phyloP scores from a whole-genome alignment of 495 filamentous ascomycete genomes.

The Pseudevernia furfuracea region DNA sequence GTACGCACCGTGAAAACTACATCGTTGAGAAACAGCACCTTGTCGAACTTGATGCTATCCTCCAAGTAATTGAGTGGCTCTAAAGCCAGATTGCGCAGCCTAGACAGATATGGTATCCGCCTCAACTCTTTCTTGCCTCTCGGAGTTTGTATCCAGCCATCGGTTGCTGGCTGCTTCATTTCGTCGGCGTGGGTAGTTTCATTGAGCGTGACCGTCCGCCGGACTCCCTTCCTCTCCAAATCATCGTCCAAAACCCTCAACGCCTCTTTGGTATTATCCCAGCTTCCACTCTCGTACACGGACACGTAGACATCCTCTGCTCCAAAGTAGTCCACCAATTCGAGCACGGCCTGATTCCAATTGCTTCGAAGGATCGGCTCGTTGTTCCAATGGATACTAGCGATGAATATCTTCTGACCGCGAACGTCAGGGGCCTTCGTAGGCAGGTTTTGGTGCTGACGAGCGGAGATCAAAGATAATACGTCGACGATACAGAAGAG shows the following conservation, averaged over 20 bases:
- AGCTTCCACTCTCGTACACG: constrained; percentile 64
- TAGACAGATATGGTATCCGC: constrained; percentile 62
- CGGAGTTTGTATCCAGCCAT: constrained; percentile 53
- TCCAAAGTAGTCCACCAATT: constrained; percentile 50
- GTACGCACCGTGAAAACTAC: constrained; percentile 60
- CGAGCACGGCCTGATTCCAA: constrained; percentile 55
- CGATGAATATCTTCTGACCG: constrained; percentile 51
- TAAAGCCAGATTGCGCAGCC: constrained; percentile 51
- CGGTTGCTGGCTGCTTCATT: constrained; percentile 30
- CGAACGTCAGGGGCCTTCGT: constrained; percentile 4
- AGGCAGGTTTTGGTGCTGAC: constrained; percentile 2
- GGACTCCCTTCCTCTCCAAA: constrained; percentile 46
- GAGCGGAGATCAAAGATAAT: constrained; percentile 19
- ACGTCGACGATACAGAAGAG: constrained; percentile 25
- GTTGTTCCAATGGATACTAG: constrained; percentile 65
- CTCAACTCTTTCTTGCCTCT: constrained; percentile 48
- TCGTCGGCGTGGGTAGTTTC: constrained; percentile 51
- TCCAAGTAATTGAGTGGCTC: constrained; percentile 41
- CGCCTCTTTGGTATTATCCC: constrained; percentile 60
- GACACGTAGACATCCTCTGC: constrained; percentile 62
- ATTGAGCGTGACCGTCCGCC: constrained; percentile 45
- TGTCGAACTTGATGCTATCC: constrained; percentile 52
- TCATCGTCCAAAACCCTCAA: constrained; percentile 51
- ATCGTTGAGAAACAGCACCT: constrained; percentile 67
- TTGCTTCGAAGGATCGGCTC: constrained; percentile 51